Evolutionary conservation across 1,284 basidiomycete genomes (phyloP), one percentile per base, ranked within the genome.

Genomic region (Golubevia sp.): DNA sequence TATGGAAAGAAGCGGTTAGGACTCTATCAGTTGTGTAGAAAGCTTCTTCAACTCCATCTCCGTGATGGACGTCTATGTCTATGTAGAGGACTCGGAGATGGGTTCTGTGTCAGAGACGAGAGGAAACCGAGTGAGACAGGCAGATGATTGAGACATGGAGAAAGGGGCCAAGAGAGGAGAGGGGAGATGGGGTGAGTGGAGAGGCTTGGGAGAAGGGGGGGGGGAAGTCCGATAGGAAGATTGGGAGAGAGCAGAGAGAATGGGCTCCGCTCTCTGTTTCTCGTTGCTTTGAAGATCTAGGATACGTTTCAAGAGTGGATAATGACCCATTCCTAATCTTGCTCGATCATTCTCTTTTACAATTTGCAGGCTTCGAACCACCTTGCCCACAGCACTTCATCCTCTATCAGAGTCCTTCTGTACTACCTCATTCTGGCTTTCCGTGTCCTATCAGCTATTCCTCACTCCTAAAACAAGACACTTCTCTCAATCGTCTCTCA

Each of bases 1-100:
- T 86, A 87, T 99, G 97, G 83, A 99, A 97, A 49, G 91, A 74
- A 91, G 82, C 90, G 90, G 96, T 98, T 91, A 98, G 94, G 73
- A 99, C 96, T 58, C 96, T 88, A 83, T 99, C 92, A 2, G 94
- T 97, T 24, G 93, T 94, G 84, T 97, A 98, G 86, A 99, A 99
- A 0, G 96, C 97, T 83, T 99, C 96, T 78, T 99, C 96, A 38
- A 99, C 96, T 20, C 96, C 97, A 80, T 99, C 97, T 5, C 96
- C 96, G 77, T 99, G 96, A 84, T 98, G 96, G 62, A 94, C 94
- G 84, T 99, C 96, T 62, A 99, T 96, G 84, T 99, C 96, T 82
- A 99, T 92, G 84, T 99, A 99, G 24, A 99, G 86, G 1, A 99
- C 95, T 61, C 97, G 91, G 0, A 92, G 89, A 77, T 89, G 88